Evolutionary conservation across 1,139 yeast genomes (phyloP).

Genomic region (Lodderomyces jiufengensis): DNA sequence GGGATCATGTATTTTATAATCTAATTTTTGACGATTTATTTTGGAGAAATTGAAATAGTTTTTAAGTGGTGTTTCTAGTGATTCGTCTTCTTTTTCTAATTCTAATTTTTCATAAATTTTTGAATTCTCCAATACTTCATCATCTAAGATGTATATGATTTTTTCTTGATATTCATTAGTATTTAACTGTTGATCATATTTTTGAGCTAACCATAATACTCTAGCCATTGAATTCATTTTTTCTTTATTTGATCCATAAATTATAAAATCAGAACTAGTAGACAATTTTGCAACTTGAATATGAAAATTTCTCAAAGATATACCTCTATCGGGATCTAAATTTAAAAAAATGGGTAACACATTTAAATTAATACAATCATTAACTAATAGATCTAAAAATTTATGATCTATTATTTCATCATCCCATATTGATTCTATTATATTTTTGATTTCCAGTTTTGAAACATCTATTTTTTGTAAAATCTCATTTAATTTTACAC

Average conservation of each 20-base stretch:
- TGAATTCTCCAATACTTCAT: slow-evolving; percentile 2
- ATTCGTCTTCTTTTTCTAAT: slow-evolving; percentile 2
- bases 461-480: slow-evolving; percentile 46
- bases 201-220: slow-evolving; percentile 53
- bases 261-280: slow-evolving; percentile 62
- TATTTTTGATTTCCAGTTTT: slow-evolving; percentile 29
- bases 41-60: slow-evolving; percentile 8
- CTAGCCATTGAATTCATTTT: slow-evolving; percentile 44
- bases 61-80: slow-evolving; percentile 5
- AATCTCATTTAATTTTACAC: slow-evolving; percentile 59
- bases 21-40: slow-evolving; percentile 6
- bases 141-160: slow-evolving; percentile 18
- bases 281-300: slow-evolving; percentile 73
- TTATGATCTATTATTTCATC: slow-evolving; percentile 5
- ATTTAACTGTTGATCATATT: slow-evolving; percentile 21
- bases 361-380: slow-evolving; percentile 44
- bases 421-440: slow-evolving; percentile 20
- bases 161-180: slow-evolving; percentile 7
- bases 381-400: slow-evolving; percentile 21
- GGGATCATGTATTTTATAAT: slow-evolving; percentile 5
- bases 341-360: slow-evolving; percentile 52
- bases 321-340: slow-evolving; percentile 64
- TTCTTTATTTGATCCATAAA: slow-evolving; percentile 46
- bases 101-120: slow-evolving; percentile 2
- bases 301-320: slow-evolving; percentile 70